These are phyloP conservation scores for Pontederia paniculata DNA, from an alignment of 176 grass and related monocot genomes.

Conservation along the genomic window DNA sequence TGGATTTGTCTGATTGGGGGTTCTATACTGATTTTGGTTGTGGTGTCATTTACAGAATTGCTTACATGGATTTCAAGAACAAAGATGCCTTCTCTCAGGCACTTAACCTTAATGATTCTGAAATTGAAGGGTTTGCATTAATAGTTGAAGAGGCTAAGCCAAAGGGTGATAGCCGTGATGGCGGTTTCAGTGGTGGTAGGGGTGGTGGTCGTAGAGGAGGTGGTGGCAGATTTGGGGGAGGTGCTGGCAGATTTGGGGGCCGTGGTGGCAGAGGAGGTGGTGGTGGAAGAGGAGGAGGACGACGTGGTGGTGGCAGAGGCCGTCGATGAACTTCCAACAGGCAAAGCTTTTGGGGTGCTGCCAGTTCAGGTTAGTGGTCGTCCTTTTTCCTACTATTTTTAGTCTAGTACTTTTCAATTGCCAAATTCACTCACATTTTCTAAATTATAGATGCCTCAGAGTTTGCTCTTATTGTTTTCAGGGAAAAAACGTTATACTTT, in stretches of 20 bases:
- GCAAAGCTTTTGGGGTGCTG: conserved; percentile 24
- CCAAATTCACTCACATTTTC: no score
- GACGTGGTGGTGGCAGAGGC: conserved; percentile 23
- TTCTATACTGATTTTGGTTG: not conserved
- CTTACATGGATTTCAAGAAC: conserved; percentile 60
- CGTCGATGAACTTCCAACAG: conserved; percentile 24
- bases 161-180: conserved; percentile 18
- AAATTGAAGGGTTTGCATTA: conserved; percentile 38
- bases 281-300: not conserved
- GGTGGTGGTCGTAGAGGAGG: conserved; percentile 18
- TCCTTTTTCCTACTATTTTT: not conserved
- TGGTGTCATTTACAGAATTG: conserved; percentile 36
- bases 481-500: not conserved
- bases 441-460: not conserved
- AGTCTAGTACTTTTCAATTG: not conserved
- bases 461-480: not conserved
- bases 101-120: conserved; percentile 45
- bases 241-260: conserved; percentile 7
- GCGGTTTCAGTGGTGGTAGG: conserved; percentile 17
- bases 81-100: conserved; percentile 41
- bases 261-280: conserved; percentile 14
- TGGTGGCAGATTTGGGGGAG: conserved; percentile 23
- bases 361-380: conserved; percentile 33
- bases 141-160: conserved; percentile 58
- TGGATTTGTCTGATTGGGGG: no score